Evolutionary conservation across 495 filamentous ascomycete species (phyloP), one percentile per base, ranked within the genome.

Genomic region (Hypoxylon rickii): DNA sequence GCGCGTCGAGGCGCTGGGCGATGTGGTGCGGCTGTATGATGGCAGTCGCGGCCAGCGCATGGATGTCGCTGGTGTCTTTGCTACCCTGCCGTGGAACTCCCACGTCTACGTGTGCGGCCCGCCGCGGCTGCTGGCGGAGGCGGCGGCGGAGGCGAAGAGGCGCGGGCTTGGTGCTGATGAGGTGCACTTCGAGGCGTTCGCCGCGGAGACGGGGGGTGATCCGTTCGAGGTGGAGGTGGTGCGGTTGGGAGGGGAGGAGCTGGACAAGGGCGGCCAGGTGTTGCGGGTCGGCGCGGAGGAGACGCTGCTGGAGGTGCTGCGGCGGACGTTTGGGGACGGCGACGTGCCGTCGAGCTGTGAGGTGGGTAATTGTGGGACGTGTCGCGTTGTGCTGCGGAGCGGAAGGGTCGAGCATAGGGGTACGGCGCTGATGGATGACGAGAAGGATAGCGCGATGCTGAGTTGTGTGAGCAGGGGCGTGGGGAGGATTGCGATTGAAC

Each of bases 281-380:
- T 24, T 79, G 37, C 53, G 66, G 20, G 73, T 79, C 0, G 68
- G 63, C 19, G 66, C 58, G 26, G 76, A 78, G 20, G 74, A 79
- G 58, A 76, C 69, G 10, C 51, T 79, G 6, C 61, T 79, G 3
- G 73, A 79, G 56, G 69, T 72, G 10, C 50, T 79, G 22, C 64
- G 69, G 48, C 57, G 43, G 20, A 45, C 69, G 11, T 77, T 78
- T 47, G 75, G 60, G 2, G 70, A 71, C 15, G 70, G 65, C 0
- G 59, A 64, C 12, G 71, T 82, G 0, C 73, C 74, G 19, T 76
- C 69, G 24, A 80, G 76, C 41, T 85, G 81, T 65, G 77, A 79
- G 65, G 76, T 78, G 3, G 82, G 81, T 0, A 85, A 83, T 58
- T 85, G 82, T 46, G 81, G 80, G 2, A 83, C 81, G n/a, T 85